A percentile compares a stretch with the other conserved stretches of the same genome.
phyloP scores from a whole-genome alignment of 176 grass and related monocot species.

The Oryza longistaminata region DNA sequence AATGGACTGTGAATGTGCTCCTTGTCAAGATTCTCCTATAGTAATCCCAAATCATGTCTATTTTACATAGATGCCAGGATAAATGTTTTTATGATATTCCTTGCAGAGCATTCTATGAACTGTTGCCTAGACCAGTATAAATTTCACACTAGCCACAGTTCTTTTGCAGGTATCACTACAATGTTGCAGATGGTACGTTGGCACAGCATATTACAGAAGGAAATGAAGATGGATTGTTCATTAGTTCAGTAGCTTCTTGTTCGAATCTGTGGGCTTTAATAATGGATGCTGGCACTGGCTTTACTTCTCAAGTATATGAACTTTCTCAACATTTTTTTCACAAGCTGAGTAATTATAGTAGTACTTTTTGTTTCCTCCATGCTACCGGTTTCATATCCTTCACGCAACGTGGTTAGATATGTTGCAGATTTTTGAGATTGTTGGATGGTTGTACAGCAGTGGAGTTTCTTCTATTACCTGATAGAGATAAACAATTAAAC shows the following conservation, averaged over 20 bases:
- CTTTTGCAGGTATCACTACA: constrained; percentile 87
- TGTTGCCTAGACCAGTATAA: constrained; percentile 7
- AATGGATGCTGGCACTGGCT: constrained; percentile 96
- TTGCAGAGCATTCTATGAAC: not conserved
- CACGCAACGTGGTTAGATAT: no score
- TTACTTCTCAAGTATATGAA: constrained; percentile 84
- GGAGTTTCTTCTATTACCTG: no score
- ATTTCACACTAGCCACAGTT: constrained; percentile 14
- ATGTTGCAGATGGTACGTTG: constrained; percentile 78
- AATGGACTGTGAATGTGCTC: no score
- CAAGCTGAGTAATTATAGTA: constrained; percentile 46
- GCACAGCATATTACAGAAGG: constrained; percentile 79
- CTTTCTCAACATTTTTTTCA: constrained; percentile 75
- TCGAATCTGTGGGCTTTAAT: constrained; percentile 91
- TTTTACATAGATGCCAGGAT: no score
- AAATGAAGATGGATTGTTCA: constrained; percentile 57
- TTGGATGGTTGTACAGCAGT: no score
- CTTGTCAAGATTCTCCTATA: no score
- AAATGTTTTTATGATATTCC: no score
- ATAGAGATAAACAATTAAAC: no score
- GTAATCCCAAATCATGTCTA: no score
- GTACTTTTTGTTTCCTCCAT: not conserved
- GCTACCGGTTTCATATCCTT: no score
- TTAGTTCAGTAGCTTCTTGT: constrained; percentile 86
- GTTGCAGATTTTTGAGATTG: no score